A percentile compares a stretch with the other conserved stretches of the same genome.
Evolutionary conservation across 345 rosid species (phyloP).

Genomic region (Pugionium dolabratum): DNA sequence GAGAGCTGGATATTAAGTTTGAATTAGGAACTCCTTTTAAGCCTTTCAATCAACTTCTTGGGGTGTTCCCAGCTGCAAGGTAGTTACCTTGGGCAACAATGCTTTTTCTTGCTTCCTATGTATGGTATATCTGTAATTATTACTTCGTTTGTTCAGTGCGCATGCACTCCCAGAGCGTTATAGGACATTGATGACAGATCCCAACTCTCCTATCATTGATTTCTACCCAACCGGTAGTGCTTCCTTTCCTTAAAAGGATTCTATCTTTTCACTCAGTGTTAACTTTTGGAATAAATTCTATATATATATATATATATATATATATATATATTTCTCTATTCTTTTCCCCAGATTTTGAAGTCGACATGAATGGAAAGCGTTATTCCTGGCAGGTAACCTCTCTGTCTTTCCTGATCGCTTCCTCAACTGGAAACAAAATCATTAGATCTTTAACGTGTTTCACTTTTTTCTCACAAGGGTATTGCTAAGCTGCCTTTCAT

Average conservation of each 20-base stretch:
- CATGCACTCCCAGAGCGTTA: constrained; percentile 92
- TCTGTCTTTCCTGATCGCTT: constrained; percentile 23
- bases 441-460: constrained; percentile 7
- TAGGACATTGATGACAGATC: constrained; percentile 87
- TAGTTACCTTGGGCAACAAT: constrained; percentile 34
- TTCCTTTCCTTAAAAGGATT: constrained; percentile 17
- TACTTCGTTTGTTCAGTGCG: constrained; percentile 55
- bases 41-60: constrained; percentile 94
- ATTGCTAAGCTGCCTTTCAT: constrained; percentile 96
- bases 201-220: constrained; percentile 82
- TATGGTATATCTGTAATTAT: not conserved
- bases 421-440: constrained; percentile 2
- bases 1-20: constrained; percentile 65
- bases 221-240: constrained; percentile 83
- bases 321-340: constrained; percentile 7
- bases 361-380: constrained; percentile 97
- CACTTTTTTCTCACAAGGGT: constrained; percentile 51
- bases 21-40: constrained; percentile 87
- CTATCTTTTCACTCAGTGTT: not conserved
- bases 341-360: constrained; percentile 67
- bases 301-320: not conserved
- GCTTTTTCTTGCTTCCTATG: constrained; percentile 5
- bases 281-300: not conserved
- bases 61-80: constrained; percentile 99
- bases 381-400: constrained; percentile 78